These are phyloP conservation scores for Petunia hybrid DNA, from an alignment of 305 asterid species.

Conservation along the genomic window DNA sequence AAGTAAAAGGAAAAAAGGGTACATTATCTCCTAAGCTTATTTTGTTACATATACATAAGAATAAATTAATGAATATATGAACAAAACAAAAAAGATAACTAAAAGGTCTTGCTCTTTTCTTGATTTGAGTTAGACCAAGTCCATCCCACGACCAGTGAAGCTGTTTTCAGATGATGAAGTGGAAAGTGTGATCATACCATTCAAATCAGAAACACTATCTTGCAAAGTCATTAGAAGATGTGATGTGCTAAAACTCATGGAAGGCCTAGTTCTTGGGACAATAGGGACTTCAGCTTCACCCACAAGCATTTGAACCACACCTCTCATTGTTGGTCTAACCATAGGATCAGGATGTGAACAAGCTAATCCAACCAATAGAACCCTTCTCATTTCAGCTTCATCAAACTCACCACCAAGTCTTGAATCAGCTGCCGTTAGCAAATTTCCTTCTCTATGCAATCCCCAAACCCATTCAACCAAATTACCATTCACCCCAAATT, in stretches of 20 bases:
- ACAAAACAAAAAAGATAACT: constrained; percentile 32
- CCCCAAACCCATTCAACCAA: constrained; percentile 44
- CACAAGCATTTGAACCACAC: constrained; percentile 78
- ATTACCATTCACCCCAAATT: constrained; percentile 27
- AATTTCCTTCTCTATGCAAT: constrained; percentile 35
- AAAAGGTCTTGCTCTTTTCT: constrained; percentile 35
- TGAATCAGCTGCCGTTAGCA: constrained; percentile 36
- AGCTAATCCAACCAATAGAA: constrained; percentile 65
- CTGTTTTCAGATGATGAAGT: constrained; percentile 70
- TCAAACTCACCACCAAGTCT: constrained; percentile 44
- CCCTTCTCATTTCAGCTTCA: constrained; percentile 67
- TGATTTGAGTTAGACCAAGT: constrained; percentile 28
- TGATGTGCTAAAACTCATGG: constrained; percentile 46
- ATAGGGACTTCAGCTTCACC: constrained; percentile 77
- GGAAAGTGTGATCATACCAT: constrained; percentile 65
- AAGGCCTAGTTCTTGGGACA: constrained; percentile 76
- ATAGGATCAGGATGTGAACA: constrained; percentile 87
- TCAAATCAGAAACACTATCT: constrained; percentile 85
- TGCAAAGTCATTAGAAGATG: constrained; percentile 73
- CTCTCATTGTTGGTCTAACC: constrained; percentile 79
- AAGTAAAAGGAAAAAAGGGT: constrained; percentile 20
- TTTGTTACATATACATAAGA: constrained; percentile 20
- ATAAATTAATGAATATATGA: constrained; percentile 34
- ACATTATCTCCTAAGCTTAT: constrained; percentile 33
- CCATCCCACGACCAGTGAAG: constrained; percentile 41